Percentiles rank a stretch among this genome's conserved stretches.
phyloP scores from a whole-genome alignment of 2,329 filamentous ascomycete genomes.

The Botrytis fabae region DNA sequence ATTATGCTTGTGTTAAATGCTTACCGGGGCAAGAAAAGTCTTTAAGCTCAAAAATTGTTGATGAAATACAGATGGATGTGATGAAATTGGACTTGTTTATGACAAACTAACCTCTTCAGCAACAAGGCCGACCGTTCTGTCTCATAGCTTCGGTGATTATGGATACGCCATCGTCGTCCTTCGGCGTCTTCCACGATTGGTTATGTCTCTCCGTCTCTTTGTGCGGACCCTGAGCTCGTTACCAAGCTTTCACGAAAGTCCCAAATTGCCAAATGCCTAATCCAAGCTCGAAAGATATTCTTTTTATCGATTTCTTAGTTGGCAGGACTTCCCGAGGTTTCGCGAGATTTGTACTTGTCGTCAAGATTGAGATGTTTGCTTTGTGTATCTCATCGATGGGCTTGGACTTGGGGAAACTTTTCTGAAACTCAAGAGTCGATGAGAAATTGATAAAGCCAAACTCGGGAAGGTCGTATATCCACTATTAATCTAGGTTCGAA shows the following conservation, averaged over 20 bases:
- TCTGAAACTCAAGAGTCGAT: background rate
- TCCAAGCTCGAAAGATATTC: background rate
- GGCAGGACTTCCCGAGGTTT: background rate
- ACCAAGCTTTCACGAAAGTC: slow-evolving; percentile 4
- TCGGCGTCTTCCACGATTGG: slow-evolving; percentile 15
- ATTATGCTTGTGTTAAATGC: slow-evolving; percentile 8
- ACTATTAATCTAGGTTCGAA: slow-evolving; percentile 6
- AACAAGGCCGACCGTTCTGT: slow-evolving; percentile 13
- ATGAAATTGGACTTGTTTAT: slow-evolving; percentile 10
- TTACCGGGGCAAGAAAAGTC: slow-evolving; percentile 6
- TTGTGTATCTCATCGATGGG: background rate
- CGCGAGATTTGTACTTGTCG: background rate
- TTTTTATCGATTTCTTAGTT: background rate
- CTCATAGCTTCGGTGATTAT: slow-evolving; percentile 19
- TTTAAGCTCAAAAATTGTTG: background rate
- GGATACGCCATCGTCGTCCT: slow-evolving; percentile 20
- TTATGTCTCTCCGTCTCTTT: slow-evolving; percentile 13
- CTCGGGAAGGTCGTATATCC: background rate
- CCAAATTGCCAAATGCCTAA: background rate
- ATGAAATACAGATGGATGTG: slow-evolving; percentile 20
- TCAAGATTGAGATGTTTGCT: background rate
- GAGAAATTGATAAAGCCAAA: slow-evolving; percentile 2
- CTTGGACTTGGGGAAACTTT: background rate
- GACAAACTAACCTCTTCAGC: slow-evolving; percentile 9
- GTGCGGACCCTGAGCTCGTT: slow-evolving; percentile 10